phyloP scores from a whole-genome alignment of 257 asterid species.

The Fraxinus excelsior region DNA sequence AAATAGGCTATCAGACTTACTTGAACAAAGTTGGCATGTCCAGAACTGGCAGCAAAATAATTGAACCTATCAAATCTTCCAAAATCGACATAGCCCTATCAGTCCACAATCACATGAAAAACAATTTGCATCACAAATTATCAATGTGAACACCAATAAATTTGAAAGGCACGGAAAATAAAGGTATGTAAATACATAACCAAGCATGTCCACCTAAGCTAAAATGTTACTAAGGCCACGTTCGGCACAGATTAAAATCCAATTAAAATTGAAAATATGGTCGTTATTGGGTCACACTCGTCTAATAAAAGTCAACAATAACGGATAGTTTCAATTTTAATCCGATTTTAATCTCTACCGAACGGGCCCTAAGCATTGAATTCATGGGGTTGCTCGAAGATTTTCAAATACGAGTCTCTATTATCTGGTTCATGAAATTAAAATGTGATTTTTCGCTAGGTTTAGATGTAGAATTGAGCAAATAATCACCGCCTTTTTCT shows the following conservation, averaged over 20 bases:
- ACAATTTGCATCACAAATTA: slow-evolving; percentile 25
- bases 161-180: background rate
- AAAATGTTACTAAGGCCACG: background rate
- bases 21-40: slow-evolving; percentile 66
- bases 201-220: background rate
- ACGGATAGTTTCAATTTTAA: no score
- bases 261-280: no score
- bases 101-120: slow-evolving; percentile 23
- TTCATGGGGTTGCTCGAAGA: background rate
- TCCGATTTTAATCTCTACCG: no score
- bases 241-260: no score
- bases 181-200: background rate
- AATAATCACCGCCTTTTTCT: background rate
- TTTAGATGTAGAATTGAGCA: slow-evolving; percentile 21
- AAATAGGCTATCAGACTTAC: slow-evolving; percentile 39
- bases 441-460: slow-evolving; percentile 8
- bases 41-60: slow-evolving; percentile 67
- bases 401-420: background rate
- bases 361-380: background rate
- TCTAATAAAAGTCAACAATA: no score
- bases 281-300: no score
- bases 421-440: background rate
- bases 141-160: slow-evolving; percentile 18
- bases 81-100: slow-evolving; percentile 89
- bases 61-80: slow-evolving; percentile 84